Evolutionary conservation across 345 rosid species (phyloP).

Genomic region (Syzygium aqueum): DNA sequence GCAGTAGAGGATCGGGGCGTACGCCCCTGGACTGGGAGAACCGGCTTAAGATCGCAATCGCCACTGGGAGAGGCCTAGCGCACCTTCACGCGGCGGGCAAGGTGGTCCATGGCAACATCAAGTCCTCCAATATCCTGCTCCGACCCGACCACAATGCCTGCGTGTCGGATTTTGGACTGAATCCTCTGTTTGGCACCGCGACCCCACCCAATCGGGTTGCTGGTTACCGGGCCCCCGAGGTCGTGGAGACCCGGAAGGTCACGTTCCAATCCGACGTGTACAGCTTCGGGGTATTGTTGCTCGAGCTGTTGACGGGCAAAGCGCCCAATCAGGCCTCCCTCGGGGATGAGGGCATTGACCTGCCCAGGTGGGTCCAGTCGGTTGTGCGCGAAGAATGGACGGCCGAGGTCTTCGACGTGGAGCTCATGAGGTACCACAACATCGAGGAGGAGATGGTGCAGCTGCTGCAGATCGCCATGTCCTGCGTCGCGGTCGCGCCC

Average conservation of each 20-base stretch:
- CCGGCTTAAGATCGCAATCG: constrained; percentile 65
- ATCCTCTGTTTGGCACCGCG: constrained; percentile 54
- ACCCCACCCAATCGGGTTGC: constrained; percentile 66
- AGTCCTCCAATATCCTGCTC: constrained; percentile 81
- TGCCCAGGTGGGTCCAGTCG: constrained; percentile 96
- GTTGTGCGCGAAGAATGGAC: constrained; percentile 99
- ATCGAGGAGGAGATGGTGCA: constrained; percentile 99
- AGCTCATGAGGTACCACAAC: constrained; percentile 84
- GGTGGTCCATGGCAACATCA: constrained; percentile 83
- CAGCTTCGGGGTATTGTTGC: constrained; percentile 84
- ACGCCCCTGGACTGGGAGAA: constrained; percentile 92
- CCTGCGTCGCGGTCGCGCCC: constrained; percentile 79
- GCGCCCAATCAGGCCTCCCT: constrained; percentile 92
- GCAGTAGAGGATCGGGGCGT: constrained; percentile 88
- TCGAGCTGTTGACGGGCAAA: constrained; percentile 84
- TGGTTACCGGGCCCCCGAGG: constrained; percentile 95
- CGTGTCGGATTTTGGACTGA: constrained; percentile 80
- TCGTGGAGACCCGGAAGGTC: constrained; percentile 62
- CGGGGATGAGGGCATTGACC: constrained; percentile 94
- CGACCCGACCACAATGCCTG: constrained; percentile 59
- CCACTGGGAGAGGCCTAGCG: constrained; percentile 65
- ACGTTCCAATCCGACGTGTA: constrained; percentile 85
- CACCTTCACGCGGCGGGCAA: constrained; percentile 65
- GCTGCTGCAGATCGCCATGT: constrained; percentile 89
- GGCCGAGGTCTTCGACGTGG: constrained; percentile 92